A percentile compares a stretch with the other conserved stretches of the same genome.
Evolutionary conservation across 495 filamentous ascomycete genomes (phyloP).

Genomic region (Neurospora intermedia): DNA sequence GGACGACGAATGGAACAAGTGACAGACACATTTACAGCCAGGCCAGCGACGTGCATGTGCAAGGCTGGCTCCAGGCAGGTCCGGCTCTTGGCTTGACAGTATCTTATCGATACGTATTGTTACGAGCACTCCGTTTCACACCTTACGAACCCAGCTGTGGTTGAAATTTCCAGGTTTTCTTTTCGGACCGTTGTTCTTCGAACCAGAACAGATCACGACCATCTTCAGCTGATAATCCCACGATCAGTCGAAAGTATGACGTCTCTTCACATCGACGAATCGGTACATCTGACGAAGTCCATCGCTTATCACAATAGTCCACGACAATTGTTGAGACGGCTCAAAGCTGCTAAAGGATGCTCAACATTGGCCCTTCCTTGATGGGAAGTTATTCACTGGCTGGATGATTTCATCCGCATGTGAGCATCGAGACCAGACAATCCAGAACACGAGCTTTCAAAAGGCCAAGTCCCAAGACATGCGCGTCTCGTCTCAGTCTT

Average conservation of each 20-base stretch:
- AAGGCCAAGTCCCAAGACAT: background rate
- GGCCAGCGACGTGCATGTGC: background rate
- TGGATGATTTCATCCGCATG: background rate
- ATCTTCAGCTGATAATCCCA: background rate
- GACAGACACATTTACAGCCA: background rate
- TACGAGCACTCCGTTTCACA: background rate
- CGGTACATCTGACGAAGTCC: background rate
- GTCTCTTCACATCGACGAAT: background rate
- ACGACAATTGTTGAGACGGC: background rate
- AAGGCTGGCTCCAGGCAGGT: background rate
- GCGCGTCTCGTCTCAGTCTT: background rate
- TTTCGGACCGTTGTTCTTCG: background rate
- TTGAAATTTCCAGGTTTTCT: background rate
- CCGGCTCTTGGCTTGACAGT: background rate
- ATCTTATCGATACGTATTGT: background rate
- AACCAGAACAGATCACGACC: background rate
- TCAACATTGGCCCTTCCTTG: background rate
- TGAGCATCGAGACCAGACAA: background rate
- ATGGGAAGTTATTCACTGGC: background rate
- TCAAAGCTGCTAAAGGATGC: background rate
- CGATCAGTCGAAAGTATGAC: background rate
- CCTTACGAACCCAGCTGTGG: background rate
- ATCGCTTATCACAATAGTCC: background rate
- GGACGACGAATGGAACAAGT: background rate
- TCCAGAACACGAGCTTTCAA: background rate